Conservation (phyloP, 495 filamentous ascomycete genomes). For the Collariella sp. region DNA sequence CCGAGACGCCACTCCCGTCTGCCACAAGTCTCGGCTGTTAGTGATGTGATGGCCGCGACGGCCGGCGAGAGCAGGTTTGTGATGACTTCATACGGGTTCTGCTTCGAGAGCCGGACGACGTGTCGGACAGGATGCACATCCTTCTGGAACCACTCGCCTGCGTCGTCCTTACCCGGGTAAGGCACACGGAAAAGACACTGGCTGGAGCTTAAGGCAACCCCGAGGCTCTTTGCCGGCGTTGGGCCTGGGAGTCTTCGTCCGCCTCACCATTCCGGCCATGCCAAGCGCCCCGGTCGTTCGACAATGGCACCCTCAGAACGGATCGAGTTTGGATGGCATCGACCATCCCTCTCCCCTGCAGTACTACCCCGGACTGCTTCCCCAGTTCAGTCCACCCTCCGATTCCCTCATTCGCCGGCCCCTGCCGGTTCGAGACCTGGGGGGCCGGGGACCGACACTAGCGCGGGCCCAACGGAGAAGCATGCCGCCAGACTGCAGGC, state of each 20-base stretch:
- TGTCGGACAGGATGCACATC: neutral
- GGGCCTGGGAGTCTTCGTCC: conserved; percentile 4
- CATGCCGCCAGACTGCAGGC: neutral
- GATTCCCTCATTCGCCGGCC: neutral
- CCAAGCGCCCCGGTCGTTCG: neutral
- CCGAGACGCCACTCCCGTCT: neutral
- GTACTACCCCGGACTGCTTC: neutral
- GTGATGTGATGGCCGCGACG: too few relatives aligned
- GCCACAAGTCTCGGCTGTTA: too few relatives aligned
- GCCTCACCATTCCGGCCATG: conserved; percentile 9
- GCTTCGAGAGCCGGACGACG: too few relatives aligned
- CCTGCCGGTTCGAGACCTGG: neutral
- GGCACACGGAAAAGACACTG: neutral
- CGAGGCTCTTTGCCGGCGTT: neutral
- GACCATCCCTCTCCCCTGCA: neutral
- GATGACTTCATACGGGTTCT: too few relatives aligned
- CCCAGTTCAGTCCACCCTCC: conserved; percentile 7
- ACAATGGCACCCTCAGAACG: neutral
- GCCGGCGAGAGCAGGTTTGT: too few relatives aligned
- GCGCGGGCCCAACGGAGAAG: neutral
- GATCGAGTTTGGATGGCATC: neutral
- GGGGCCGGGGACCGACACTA: neutral
- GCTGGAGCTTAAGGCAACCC: too few relatives aligned
- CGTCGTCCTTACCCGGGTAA: neutral
- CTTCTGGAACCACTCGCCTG: too few relatives aligned